Evolutionary conservation across 179 eudicot species (phyloP).

Genomic region (Spergularia azorica): DNA sequence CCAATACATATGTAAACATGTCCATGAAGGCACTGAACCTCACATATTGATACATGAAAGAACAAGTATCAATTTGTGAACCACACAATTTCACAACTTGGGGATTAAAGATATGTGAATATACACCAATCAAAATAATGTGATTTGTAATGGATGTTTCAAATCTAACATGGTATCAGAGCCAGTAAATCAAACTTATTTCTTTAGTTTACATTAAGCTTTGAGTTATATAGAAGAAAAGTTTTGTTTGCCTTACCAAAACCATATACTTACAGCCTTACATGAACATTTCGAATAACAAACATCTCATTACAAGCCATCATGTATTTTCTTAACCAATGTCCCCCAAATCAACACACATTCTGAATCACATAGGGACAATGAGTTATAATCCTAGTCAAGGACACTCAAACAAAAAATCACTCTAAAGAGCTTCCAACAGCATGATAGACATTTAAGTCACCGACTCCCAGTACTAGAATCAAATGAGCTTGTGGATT

Average conservation of each 20-base stretch:
- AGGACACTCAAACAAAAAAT: not conserved
- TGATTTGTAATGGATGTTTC: no score
- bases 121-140: no score
- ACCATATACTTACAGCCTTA: not conserved
- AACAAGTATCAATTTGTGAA: no score
- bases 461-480: no score
- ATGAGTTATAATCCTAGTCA: not conserved
- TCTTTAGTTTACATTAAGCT: no score
- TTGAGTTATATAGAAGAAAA: no score
- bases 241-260: not conserved
- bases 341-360: no score
- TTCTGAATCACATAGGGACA: no score
- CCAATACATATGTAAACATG: not conserved
- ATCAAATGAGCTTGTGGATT: no score
- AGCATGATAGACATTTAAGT: not conserved
- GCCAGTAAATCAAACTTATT: no score
- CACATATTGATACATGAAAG: not conserved
- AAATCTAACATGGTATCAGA: no score
- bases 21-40: not conserved
- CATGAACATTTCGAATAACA: not conserved
- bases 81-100: not conserved
- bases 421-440: not conserved
- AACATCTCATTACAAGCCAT: not conserved
- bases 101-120: not conserved
- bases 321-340: no score